Evolutionary conservation across 306 rosid genomes (phyloP), one percentile per base, ranked within the genome.

Genomic region (Lathyrus sativus): DNA sequence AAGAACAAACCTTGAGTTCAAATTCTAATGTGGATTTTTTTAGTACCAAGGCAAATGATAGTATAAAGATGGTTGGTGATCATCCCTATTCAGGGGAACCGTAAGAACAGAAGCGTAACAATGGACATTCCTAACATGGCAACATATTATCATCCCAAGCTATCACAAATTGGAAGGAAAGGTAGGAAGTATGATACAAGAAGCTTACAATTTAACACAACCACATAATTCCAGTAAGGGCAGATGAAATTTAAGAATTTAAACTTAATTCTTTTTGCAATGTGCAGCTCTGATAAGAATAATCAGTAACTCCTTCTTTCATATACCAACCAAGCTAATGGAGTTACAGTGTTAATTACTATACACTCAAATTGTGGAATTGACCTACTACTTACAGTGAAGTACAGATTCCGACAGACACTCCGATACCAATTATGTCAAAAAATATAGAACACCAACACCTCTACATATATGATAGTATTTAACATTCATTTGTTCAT

Each of bases 121-220:
- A 45, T 7, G 0, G 15, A 22, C 51, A 29, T 55, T 65, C 33
- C 31, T 18, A 43, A 73, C 19, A 28, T 9, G 11, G 35, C 31
- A 12, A 44, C 46, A 12, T 43, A 55, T 37, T 67, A 15, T 10
- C 59, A 53, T 22, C 26, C 28, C 6, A 65, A 19, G 9, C 51
- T 18, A 66, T 35, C 26, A 56, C 17, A 65, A 33, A 56, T 44
- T 44, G 61, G 45, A 67, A 38, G 63, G 45, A 46, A 58, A 57
- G 3, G 17, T 29, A 37, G 1, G 26, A 22, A 28, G 41, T 6
- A 49, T 35, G 14, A 10, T 58, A 3, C 57, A 3, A 12, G 3
- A 42, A 48, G 39, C 43, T 24, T 45, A 45, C 22, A 7, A 56
- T 18, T 44, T 44, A 65, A 66, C 3, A 17, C 11, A 1, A 3